Conservation (phyloP, 768 basidiomycete species). For the Tulasnella sp. region DNA sequence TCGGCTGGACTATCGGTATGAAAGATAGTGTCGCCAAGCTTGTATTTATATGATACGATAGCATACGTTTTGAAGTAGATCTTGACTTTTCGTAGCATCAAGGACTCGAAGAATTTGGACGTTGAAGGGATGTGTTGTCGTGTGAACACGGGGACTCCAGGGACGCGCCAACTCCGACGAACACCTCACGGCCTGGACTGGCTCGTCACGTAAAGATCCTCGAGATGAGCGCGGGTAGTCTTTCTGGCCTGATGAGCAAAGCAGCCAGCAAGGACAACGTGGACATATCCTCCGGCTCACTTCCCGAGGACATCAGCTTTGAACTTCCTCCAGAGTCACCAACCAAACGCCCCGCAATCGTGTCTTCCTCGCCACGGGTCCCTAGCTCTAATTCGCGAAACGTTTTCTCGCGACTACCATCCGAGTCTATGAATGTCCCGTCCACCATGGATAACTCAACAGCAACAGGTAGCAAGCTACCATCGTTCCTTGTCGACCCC, state of each 20-base stretch:
- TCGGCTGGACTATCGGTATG: too few species aligned
- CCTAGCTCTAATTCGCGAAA: neutral
- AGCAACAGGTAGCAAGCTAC: neutral
- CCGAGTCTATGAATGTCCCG: neutral
- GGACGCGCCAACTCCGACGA: too few species aligned
- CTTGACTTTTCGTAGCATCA: too few species aligned
- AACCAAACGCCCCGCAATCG: neutral
- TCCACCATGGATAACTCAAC: neutral
- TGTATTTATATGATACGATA: too few species aligned
- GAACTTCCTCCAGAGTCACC: neutral
- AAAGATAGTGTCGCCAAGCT: too few species aligned
- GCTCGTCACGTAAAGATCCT: neutral
- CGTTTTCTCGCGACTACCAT: neutral
- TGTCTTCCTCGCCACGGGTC: neutral
- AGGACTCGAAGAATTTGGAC: too few species aligned
- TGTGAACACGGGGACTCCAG: too few species aligned
- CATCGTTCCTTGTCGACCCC: slow-evolving; percentile 1
- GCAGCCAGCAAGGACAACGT: slow-evolving; percentile 1
- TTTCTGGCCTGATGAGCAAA: neutral
- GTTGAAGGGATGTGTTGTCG: too few species aligned
- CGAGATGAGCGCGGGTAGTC: slow-evolving; percentile 1
- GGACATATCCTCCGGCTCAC: neutral
- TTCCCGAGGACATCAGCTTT: neutral
- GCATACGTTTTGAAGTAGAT: too few species aligned
- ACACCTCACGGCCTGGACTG: too few species aligned